Conservation (phyloP, 2,329 filamentous ascomycete genomes). For the Fusarium heterosporum region DNA sequence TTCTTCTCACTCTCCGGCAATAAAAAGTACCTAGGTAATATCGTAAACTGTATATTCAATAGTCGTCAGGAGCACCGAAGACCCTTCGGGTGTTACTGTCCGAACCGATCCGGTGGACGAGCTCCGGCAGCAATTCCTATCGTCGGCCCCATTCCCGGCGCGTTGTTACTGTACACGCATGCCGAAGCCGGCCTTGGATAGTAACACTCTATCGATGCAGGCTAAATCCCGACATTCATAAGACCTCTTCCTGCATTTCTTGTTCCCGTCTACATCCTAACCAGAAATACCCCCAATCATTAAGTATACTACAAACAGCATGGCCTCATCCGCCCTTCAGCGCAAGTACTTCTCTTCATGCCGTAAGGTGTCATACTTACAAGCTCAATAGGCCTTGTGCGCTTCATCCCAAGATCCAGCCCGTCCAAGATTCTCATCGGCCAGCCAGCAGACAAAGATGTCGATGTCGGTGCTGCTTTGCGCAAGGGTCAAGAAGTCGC, state of each 20-base stretch:
- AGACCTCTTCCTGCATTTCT: conserved; percentile 14
- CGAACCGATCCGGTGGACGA: conserved; percentile 15
- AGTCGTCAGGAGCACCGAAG: not conserved
- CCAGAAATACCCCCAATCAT: not conserved
- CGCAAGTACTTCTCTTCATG: conserved; percentile 22
- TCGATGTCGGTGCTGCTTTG: conserved; percentile 69
- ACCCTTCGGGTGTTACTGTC: not conserved
- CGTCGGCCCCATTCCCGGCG: conserved; percentile 25
- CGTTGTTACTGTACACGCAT: conserved; percentile 11
- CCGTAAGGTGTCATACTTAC: not conserved
- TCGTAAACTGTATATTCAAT: not conserved
- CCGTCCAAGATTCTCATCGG: conserved; percentile 64
- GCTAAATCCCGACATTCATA: conserved; percentile 26
- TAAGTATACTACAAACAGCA: not conserved
- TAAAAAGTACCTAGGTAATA: not conserved
- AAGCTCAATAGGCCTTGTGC: conserved; percentile 63
- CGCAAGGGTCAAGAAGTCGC: conserved; percentile 67
- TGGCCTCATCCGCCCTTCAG: conserved; percentile 42
- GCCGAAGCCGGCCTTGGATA: conserved; percentile 36
- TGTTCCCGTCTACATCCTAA: not conserved
- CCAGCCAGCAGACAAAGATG: conserved; percentile 62
- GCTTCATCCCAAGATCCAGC: conserved; percentile 66
- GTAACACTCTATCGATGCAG: not conserved
- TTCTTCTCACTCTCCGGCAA: not conserved
- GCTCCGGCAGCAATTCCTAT: conserved; percentile 7